phyloP scores from a whole-genome alignment of 1,284 basidiomycete genomes.

The Apiotrichum laibachii region DNA sequence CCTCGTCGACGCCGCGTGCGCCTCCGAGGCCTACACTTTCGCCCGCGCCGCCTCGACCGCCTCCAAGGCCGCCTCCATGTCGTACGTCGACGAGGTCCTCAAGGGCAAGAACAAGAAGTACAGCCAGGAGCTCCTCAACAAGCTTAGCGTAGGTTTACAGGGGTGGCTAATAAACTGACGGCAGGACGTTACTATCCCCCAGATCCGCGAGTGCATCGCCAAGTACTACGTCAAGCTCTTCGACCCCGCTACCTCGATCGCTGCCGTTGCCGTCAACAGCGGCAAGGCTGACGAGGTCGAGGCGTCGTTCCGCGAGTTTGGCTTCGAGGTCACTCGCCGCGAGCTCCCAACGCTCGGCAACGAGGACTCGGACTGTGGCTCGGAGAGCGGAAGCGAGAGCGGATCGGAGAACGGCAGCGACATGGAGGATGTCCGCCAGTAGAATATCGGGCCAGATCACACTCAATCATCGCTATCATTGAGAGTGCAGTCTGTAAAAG shows the following conservation, averaged over 20 bases:
- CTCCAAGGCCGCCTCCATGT: conserved; percentile 71
- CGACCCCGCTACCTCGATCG: conserved; percentile 70
- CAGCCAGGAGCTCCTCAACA: conserved; percentile 70
- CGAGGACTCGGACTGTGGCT: conserved; percentile 22
- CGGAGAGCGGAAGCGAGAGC: conserved; percentile 18
- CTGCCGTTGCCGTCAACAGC: conserved; percentile 76
- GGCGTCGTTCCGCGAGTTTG: conserved; percentile 62
- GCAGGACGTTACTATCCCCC: conserved; percentile 68
- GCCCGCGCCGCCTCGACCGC: conserved; percentile 80
- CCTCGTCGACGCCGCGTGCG: conserved; percentile 86
- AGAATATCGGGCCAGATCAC: no score
- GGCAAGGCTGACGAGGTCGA: conserved; percentile 74
- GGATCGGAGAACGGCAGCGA: conserved; percentile 20
- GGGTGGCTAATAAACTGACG: background rate
- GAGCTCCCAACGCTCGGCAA: conserved; percentile 46
- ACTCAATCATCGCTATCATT: no score
- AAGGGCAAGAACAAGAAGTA: conserved; percentile 72
- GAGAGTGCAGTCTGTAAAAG: no score
- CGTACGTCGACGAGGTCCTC: conserved; percentile 82
- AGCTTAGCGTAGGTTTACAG: conserved; percentile 53
- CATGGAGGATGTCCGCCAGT: conserved; percentile 23
- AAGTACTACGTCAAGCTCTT: conserved; percentile 87
- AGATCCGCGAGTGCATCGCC: conserved; percentile 67
- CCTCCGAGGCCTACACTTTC: conserved; percentile 79
- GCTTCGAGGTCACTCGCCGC: conserved; percentile 74